Base-by-base conservation (phyloP, 495 filamentous ascomycete genomes). In the Penicillium arizonense region DNA sequence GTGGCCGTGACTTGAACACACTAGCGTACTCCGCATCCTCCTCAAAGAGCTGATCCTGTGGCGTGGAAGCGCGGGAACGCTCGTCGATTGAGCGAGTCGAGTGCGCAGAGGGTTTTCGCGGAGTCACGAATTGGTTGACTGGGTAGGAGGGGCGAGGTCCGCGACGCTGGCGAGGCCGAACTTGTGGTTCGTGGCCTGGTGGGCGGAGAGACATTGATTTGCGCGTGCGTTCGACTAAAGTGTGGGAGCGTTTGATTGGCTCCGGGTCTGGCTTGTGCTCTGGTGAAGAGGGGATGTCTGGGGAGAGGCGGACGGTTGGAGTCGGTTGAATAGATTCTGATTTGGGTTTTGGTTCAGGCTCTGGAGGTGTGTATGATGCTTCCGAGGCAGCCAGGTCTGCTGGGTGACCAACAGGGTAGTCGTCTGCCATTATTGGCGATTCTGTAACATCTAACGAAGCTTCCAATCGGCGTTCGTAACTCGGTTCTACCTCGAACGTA, bases 1-100 rank as follows among this genome's bases (percentile, higher is more conserved):
- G 87, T 2, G 91, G 91, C 53, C 91, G 69, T 35, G 88, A 90
- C 70, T 85, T 91, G 70, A 96, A 96, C 1, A 96, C 85, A 45
- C 86, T 88, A 43, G 88, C 86, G 62, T 94, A 91, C 57, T 89
- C 87, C 13, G 84, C 85, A 44, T 86, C 82, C n/a, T 83, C 81
- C 30, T 79, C 72, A 44, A 88, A 83, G 32, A 89, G 71, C 44
- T 78, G 68, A 58, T 87, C 82, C 21, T 74, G 71, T 3, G 81
- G 82, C 18, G 80, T 84, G 0, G 76, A 71, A 5, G 70, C 71
- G 3, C 72, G 56, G n/a, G 70, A 68, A 44, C 47, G 43, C 6
- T 36, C 24, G 12, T 46, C 47, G 8, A 35, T 38, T 6, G 53
- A 43, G 16, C 45, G 54, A 12, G 52, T 50, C 21, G 51, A 45